These are phyloP conservation scores for Phlegmacium glaucopus DNA, from an alignment of 768 basidiomycete genomes.

Conservation along the genomic window DNA sequence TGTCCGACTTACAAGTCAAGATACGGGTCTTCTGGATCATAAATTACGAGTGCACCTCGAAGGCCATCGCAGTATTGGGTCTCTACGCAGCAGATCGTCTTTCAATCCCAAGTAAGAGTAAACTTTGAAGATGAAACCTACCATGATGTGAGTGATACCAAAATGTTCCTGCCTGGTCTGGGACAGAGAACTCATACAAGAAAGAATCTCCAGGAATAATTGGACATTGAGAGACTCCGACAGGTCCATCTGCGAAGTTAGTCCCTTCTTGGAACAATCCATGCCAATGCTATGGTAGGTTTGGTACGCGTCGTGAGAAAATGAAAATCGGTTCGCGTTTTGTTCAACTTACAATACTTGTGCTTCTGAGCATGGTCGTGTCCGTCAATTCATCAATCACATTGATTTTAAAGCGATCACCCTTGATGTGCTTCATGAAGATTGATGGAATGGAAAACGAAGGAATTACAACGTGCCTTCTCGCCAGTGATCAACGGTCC, in stretches of 20 bases:
- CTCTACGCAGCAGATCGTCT: constrained; percentile 12
- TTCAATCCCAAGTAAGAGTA: too few species aligned
- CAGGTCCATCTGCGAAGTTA: constrained; percentile 37
- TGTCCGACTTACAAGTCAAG: constrained; percentile 8
- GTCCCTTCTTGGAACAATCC: constrained; percentile 35
- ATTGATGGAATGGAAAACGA: neutral
- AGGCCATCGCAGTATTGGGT: constrained; percentile 58
- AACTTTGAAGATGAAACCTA: constrained; percentile 11
- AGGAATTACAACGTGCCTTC: constrained; percentile 15
- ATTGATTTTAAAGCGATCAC: constrained; percentile 40
- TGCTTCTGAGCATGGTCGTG: constrained; percentile 41
- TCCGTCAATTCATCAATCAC: constrained; percentile 44
- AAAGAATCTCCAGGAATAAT: constrained; percentile 35
- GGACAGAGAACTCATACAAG: constrained; percentile 14
- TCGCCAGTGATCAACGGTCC: constrained; percentile 26
- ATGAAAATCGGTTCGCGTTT: too few species aligned
- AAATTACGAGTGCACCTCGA: constrained; percentile 30
- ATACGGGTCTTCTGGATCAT: constrained; percentile 24
- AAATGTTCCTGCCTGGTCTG: constrained; percentile 38
- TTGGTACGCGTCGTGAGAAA: neutral
- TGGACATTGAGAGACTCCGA: constrained; percentile 38
- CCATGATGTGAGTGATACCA: constrained; percentile 41
- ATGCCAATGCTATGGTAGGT: constrained; percentile 39
- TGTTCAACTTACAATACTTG: constrained; percentile 42
- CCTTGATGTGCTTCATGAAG: constrained; percentile 16